phyloP scores from a whole-genome alignment of 768 basidiomycete genomes.

The Trametes villosa region DNA sequence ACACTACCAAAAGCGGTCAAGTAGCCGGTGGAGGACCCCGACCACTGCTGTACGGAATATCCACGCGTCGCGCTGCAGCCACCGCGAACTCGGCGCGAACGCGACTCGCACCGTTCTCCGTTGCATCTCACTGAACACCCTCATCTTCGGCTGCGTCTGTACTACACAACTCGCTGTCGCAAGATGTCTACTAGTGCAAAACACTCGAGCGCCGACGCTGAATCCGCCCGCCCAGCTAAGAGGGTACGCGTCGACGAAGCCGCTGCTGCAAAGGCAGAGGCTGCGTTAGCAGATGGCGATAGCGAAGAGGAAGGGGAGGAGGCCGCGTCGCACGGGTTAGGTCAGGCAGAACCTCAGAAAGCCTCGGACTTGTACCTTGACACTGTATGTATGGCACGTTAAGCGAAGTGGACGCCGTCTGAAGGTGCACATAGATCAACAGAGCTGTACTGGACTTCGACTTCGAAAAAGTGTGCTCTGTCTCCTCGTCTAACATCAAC shows the following conservation, averaged over 20 bases:
- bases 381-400: constrained; percentile 58
- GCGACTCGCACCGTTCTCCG: not conserved
- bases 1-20: not conserved
- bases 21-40: not conserved
- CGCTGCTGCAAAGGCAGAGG: not conserved
- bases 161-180: not conserved
- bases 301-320: constrained; percentile 33
- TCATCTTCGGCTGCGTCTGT: not conserved
- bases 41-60: not conserved
- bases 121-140: no score
- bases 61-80: not conserved
- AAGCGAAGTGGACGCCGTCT: constrained; percentile 5
- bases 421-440: constrained; percentile 66
- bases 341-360: constrained; percentile 31
- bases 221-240: constrained; percentile 25
- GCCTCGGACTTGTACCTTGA: constrained; percentile 93
- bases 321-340: constrained; percentile 24
- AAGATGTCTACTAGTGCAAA: constrained; percentile 7
- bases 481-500: constrained; percentile 95
- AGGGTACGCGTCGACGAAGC: constrained; percentile 30
- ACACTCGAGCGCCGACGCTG: not conserved
- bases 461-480: constrained; percentile 98
- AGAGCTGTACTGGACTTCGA: constrained; percentile 93
- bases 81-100: not conserved
- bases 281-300: not conserved